Conservation (phyloP, 2,329 filamentous ascomycete species). For the Thermochaetoides dissita region DNA sequence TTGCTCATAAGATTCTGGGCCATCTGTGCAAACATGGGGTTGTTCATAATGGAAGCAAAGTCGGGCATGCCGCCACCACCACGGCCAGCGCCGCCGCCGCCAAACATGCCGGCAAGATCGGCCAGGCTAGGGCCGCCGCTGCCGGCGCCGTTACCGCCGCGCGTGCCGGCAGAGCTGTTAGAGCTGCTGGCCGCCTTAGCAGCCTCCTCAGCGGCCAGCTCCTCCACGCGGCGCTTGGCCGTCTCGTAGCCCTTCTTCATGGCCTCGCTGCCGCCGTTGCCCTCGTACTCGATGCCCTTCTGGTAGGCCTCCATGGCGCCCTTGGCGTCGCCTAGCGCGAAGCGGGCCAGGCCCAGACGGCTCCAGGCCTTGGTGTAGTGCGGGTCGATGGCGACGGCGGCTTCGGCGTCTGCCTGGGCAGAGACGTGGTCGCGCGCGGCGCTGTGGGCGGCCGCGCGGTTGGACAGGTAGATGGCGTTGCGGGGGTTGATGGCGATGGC, state of each 20-base stretch:
- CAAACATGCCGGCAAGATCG: constrained; percentile 59
- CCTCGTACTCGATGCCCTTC: constrained; percentile 85
- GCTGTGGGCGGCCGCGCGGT: constrained; percentile 87
- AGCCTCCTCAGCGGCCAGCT: constrained; percentile 48
- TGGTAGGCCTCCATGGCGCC: constrained; percentile 91
- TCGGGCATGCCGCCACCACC: constrained; percentile 73
- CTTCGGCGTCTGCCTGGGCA: constrained; percentile 76
- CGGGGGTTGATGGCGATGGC: constrained; percentile 67
- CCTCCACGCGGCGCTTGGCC: constrained; percentile 72
- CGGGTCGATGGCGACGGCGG: constrained; percentile 76
- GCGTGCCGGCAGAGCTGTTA: background rate
- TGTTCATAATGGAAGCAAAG: constrained; percentile 76
- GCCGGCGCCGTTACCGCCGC: constrained; percentile 26
- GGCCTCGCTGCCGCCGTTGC: constrained; percentile 83
- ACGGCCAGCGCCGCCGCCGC: constrained; percentile 35
- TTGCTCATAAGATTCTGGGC: constrained; percentile 96
- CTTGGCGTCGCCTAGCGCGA: constrained; percentile 78
- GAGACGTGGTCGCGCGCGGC: constrained; percentile 72
- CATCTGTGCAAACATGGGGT: constrained; percentile 97
- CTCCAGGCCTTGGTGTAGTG: constrained; percentile 97
- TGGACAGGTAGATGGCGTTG: constrained; percentile 94
- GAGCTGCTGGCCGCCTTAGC: constrained; percentile 11
- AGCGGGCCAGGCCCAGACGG: constrained; percentile 77
- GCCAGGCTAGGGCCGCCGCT: constrained; percentile 50
- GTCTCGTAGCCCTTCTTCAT: constrained; percentile 98